A percentile compares a stretch with the other conserved stretches of the same genome.
These are phyloP conservation scores for Euphorbia peplus DNA, from an alignment of 345 rosid genomes.

Conservation along the genomic window DNA sequence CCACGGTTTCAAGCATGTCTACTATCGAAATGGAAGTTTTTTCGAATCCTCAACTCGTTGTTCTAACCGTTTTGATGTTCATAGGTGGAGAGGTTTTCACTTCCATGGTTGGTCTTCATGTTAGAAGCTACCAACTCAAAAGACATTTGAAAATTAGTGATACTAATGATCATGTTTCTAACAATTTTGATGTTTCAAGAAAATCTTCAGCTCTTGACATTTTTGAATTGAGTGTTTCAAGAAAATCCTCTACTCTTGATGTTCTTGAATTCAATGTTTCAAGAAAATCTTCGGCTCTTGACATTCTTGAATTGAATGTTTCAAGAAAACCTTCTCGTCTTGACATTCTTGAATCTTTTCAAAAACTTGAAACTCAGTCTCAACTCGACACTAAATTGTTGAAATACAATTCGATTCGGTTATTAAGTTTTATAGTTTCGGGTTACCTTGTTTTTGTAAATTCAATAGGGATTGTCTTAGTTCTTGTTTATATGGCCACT, in stretches of 20 bases:
- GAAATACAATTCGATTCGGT: constrained; percentile 17
- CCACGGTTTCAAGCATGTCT: constrained; percentile 70
- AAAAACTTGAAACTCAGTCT: not conserved
- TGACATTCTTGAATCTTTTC: not conserved
- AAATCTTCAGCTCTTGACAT: too few species aligned
- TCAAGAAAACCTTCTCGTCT: too few species aligned
- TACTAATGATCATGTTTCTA: not conserved
- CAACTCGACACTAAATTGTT: not conserved
- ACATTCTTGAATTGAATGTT: too few species aligned
- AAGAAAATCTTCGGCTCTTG: too few species aligned
- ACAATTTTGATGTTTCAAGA: not conserved
- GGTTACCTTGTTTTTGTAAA: constrained; percentile 41
- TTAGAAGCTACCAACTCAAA: not conserved
- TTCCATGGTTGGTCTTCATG: constrained; percentile 40
- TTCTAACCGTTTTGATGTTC: constrained; percentile 53
- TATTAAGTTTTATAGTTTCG: constrained; percentile 38
- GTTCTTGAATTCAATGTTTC: too few species aligned
- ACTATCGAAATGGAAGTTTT: constrained; percentile 80
- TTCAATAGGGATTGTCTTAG: constrained; percentile 30
- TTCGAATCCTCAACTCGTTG: constrained; percentile 55
- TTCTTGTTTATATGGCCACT: constrained; percentile 33
- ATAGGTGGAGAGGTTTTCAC: constrained; percentile 49
- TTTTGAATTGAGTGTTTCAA: too few species aligned
- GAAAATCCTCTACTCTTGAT: too few species aligned
- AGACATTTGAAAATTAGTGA: not conserved